Percentiles rank a stretch among this genome's conserved stretches.
Conservation (phyloP, 129 eudicot genomes). For the Chrysanthemum lavandulifolium region DNA sequence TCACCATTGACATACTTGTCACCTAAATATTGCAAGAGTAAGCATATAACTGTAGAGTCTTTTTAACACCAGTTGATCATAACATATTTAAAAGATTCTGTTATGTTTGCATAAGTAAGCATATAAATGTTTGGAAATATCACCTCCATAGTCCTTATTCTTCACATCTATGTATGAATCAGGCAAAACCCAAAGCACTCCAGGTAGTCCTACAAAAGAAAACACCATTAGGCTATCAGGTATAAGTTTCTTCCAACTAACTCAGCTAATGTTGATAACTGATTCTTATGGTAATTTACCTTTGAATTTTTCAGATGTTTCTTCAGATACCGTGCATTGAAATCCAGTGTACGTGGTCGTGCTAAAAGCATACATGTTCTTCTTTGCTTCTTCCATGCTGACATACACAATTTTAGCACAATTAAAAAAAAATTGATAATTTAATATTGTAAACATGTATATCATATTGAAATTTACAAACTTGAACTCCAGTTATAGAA, state of each 20-base stretch:
- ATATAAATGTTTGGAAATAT: not conserved
- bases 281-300: constrained; percentile 39
- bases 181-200: constrained; percentile 97
- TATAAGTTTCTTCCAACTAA: not conserved
- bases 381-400: constrained; percentile 98
- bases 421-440: not conserved
- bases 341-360: constrained; percentile 97
- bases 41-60: not conserved
- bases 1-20: constrained; percentile 94
- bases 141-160: constrained; percentile 99
- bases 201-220: constrained; percentile 84
- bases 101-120: not conserved
- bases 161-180: constrained; percentile 98
- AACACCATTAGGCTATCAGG: constrained; percentile 1
- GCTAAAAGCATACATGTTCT: constrained; percentile 97
- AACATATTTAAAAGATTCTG: not conserved
- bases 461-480: not conserved
- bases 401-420: constrained; percentile 6
- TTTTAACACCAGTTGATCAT: not conserved
- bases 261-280: not conserved
- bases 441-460: not conserved
- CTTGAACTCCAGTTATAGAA: not conserved
- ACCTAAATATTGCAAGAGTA: constrained; percentile 41
- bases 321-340: constrained; percentile 95
- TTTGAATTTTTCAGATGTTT: constrained; percentile 90